These are phyloP conservation scores for Thelephora ganbajun DNA, from an alignment of 768 basidiomycete genomes.

Conservation along the genomic window DNA sequence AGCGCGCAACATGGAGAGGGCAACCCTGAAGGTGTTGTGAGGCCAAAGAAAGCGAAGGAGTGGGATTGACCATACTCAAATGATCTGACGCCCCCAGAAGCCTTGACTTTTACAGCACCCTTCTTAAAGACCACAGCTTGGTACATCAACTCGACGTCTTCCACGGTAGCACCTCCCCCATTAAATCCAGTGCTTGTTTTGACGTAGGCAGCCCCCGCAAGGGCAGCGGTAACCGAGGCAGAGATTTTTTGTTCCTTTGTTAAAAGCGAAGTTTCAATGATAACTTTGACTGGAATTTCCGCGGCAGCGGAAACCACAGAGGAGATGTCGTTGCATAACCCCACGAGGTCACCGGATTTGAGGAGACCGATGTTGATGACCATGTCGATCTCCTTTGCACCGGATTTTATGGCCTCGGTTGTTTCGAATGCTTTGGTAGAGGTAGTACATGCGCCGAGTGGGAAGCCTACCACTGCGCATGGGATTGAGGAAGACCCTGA, in stretches of 20 bases:
- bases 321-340: slow-evolving; percentile 26
- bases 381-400: slow-evolving; percentile 38
- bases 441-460: slow-evolving; percentile 31
- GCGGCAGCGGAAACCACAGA: slow-evolving; percentile 23
- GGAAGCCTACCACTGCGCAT: slow-evolving; percentile 38
- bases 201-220: slow-evolving; percentile 38
- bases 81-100: slow-evolving; percentile 34
- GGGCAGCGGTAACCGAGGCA: slow-evolving; percentile 30
- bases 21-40: neutral
- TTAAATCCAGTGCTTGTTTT: slow-evolving; percentile 41
- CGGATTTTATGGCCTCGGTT: slow-evolving; percentile 27
- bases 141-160: slow-evolving; percentile 32
- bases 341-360: slow-evolving; percentile 22
- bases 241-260: slow-evolving; percentile 31
- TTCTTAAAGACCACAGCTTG: slow-evolving; percentile 23
- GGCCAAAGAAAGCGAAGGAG: neutral
- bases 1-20: neutral
- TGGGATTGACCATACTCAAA: slow-evolving; percentile 16
- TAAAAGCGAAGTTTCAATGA: slow-evolving; percentile 36
- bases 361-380: slow-evolving; percentile 36
- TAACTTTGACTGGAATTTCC: slow-evolving; percentile 31
- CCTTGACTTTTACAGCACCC: slow-evolving; percentile 31
- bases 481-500: slow-evolving; percentile 23
- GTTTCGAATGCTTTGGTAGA: slow-evolving; percentile 35
- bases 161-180: slow-evolving; percentile 29